These are phyloP conservation scores for Cylindrodendrum hubeiense DNA, from an alignment of 2,329 filamentous ascomycete species.

Conservation along the genomic window DNA sequence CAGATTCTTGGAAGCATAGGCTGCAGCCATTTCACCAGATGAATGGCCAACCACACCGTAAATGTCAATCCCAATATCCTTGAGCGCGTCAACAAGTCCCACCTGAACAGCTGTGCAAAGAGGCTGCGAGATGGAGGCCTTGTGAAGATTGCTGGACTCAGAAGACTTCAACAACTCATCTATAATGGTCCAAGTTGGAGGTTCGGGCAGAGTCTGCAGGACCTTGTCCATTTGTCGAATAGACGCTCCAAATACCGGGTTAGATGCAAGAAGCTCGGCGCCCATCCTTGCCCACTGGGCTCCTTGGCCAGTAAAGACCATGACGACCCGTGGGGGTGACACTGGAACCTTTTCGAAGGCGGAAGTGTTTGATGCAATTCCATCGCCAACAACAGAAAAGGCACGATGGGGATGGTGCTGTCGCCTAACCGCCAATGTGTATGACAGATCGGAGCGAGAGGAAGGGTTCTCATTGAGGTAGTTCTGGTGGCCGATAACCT, in stretches of 20 bases:
- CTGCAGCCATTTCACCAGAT: constrained; percentile 59
- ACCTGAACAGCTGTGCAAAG: constrained; percentile 59
- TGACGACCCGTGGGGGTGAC: too few relatives aligned
- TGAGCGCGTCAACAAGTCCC: constrained; percentile 55
- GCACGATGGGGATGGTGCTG: constrained; percentile 44
- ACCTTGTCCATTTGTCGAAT: constrained; percentile 22
- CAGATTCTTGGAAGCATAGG: constrained; percentile 55
- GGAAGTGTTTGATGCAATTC: too few relatives aligned
- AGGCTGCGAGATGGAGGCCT: constrained; percentile 54
- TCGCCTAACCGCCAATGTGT: constrained; percentile 47
- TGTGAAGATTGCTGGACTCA: constrained; percentile 42
- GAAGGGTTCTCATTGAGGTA: constrained; percentile 33
- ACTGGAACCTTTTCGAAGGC: too few relatives aligned
- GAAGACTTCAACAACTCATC: constrained; percentile 33
- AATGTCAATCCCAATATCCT: constrained; percentile 46
- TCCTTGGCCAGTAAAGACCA: constrained; percentile 52
- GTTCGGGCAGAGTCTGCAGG: too few relatives aligned
- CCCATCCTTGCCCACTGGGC: constrained; percentile 51
- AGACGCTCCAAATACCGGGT: constrained; percentile 10
- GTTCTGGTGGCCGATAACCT: constrained; percentile 32
- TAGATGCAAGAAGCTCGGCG: constrained; percentile 29
- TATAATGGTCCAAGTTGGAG: too few relatives aligned
- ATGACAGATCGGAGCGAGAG: constrained; percentile 38
- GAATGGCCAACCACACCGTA: constrained; percentile 56
- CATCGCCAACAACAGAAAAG: too few relatives aligned